Evolutionary conservation across 352 stramenopile species (phyloP), one percentile per base, ranked within the genome.

Genomic region (Phytopythium vexans): DNA sequence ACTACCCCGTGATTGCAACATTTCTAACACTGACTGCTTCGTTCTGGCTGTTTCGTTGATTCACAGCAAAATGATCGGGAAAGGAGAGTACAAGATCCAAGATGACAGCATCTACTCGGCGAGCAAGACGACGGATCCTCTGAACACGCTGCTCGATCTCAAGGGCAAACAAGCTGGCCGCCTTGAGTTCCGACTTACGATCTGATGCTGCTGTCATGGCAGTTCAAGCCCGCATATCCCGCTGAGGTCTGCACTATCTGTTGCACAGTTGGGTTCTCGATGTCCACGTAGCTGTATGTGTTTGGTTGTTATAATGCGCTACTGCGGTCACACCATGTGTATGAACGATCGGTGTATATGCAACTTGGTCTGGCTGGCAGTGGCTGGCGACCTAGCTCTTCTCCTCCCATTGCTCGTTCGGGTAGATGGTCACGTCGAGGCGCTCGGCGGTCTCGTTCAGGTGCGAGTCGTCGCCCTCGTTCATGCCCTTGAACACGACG

Each of bases 401-500:
- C 6, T 81, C 74, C 49, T 86, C 70, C 82, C 82, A 92, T 47
- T 86, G 66, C 42, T 76, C 60, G 56, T 90, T 92, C 41, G 73
- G 53, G 53, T 89, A 85, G 50, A 94, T 92, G 40, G 64, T 74
- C 48, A 94, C 41, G 54, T 94, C 73, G 40, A 94, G 64, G 31
- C 61, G 62, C 56, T 94, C 83, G 3, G 81, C 75, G n/a, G 73
- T 82, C 60, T 94, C 81, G 31, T 72, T 71, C n/a, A 92, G 57
- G 15, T 77, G 59, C n/a, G 81, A 86, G 49, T 75, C 67, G 61
- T 90, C 77, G 16, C 78, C 79, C 35, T 78, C 77, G 62, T 67
- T 70, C 50, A 90, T 49, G 33, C 80, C 80, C 50, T 88, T 86
- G 54, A 94, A 94, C 8, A 94, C 81, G 8, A 79, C 76, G 49